A percentile compares a stretch with the other conserved stretches of the same genome.
These are phyloP conservation scores for Saturnispora quitensis DNA, from an alignment of 805 yeast genomes.

Conservation along the genomic window DNA sequence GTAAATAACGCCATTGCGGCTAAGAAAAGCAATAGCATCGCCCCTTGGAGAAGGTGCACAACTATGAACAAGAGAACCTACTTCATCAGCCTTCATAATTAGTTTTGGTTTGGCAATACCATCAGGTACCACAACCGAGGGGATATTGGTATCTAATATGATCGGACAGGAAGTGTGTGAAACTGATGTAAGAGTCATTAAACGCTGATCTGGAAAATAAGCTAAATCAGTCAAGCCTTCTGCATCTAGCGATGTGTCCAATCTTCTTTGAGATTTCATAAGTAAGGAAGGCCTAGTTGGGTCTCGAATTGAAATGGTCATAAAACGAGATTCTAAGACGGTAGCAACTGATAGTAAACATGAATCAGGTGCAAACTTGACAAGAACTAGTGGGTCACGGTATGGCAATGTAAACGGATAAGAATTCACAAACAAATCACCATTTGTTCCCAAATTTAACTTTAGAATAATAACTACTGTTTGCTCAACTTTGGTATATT, in stretches of 20 bases:
- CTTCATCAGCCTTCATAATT: constrained; percentile 59
- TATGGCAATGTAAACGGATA: constrained; percentile 64
- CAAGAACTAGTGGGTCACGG: constrained; percentile 69
- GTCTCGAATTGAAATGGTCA: constrained; percentile 61
- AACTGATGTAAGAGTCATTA: constrained; percentile 45
- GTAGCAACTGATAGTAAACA: constrained; percentile 68
- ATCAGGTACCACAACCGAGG: constrained; percentile 30
- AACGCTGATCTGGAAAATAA: constrained; percentile 58
- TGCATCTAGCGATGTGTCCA: constrained; percentile 61
- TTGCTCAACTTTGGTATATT: constrained; percentile 58
- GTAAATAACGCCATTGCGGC: constrained; percentile 67
- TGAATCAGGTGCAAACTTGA: constrained; percentile 67
- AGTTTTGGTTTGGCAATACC: constrained; percentile 51
- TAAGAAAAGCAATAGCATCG: constrained; percentile 75
- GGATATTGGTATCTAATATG: constrained; percentile 54
- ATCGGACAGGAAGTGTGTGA: constrained; percentile 62
- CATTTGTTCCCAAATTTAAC: constrained; percentile 7
- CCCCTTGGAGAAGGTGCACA: constrained; percentile 77
- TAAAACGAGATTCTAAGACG: constrained; percentile 65
- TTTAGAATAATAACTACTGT: constrained; percentile 57
- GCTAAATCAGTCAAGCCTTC: constrained; percentile 83
- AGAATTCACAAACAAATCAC: constrained; percentile 16
- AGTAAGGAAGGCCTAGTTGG: constrained; percentile 56
- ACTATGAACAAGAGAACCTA: constrained; percentile 71
- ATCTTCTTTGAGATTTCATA: constrained; percentile 55